Conservation (phyloP, 73 alveolate species). For the Paramecium octaurelia region DNA sequence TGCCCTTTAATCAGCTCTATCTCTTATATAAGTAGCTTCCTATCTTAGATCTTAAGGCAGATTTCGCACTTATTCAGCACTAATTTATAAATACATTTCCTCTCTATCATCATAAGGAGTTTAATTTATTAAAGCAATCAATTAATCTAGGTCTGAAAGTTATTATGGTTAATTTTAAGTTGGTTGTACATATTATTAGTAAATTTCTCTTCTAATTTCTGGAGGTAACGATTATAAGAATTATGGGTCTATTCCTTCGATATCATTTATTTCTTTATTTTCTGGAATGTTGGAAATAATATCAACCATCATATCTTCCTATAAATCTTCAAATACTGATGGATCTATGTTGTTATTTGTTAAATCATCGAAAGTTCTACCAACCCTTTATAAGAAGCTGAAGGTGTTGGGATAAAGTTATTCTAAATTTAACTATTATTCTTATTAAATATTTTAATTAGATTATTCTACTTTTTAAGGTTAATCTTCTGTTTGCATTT, state of each 20-base stretch:
- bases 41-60: neutral
- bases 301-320: neutral
- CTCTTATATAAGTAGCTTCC: neutral
- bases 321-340: neutral
- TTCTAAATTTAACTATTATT: neutral
- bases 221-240: neutral
- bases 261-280: neutral
- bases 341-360: neutral
- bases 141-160: neutral
- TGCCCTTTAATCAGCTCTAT: neutral
- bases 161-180: neutral
- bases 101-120: neutral
- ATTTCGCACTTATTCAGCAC: neutral
- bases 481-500: neutral
- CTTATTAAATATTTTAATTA: neutral
- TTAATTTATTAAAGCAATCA: neutral
- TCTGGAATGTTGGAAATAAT: neutral
- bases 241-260: neutral
- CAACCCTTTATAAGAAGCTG: neutral
- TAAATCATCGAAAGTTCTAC: neutral
- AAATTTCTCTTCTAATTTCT: neutral
- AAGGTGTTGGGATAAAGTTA: neutral
- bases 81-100: neutral
- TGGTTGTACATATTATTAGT: neutral
- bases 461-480: neutral